Conservation (phyloP, 2,329 filamentous ascomycete species). For the Fusarium lateritium region DNA sequence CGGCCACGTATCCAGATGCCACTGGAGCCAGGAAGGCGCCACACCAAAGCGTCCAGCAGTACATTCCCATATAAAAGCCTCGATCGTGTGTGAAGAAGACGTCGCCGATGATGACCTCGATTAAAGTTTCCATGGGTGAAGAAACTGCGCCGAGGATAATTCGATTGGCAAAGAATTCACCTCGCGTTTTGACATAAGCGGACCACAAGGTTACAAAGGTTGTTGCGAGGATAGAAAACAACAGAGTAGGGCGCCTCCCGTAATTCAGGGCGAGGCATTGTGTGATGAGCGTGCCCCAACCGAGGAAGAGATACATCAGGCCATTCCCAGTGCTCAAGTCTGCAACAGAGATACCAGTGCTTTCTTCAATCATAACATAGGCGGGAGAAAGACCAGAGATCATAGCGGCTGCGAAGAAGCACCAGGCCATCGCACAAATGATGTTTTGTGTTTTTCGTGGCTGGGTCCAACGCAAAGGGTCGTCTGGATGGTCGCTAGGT, state of each 20-base stretch:
- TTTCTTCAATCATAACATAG: constrained; percentile 43
- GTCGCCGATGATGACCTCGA: constrained; percentile 9
- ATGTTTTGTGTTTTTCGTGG: constrained; percentile 43
- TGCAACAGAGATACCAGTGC: constrained; percentile 47
- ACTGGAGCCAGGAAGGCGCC: constrained; percentile 46
- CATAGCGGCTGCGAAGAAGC: constrained; percentile 46
- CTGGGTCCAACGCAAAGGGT: constrained; percentile 43
- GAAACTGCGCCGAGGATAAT: constrained; percentile 44
- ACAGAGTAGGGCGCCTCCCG: neutral
- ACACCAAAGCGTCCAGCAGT: constrained; percentile 47
- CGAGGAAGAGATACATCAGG: neutral
- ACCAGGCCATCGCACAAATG: constrained; percentile 45
- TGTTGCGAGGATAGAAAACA: constrained; percentile 38
- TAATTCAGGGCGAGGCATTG: constrained; percentile 7
- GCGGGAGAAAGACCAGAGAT: constrained; percentile 46
- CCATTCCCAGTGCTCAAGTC: constrained; percentile 35
- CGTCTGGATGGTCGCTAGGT: constrained; percentile 44
- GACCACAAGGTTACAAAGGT: constrained; percentile 43
- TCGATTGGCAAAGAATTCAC: constrained; percentile 46
- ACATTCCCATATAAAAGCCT: constrained; percentile 47
- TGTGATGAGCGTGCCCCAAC: constrained; percentile 4
- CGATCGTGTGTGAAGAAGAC: constrained; percentile 41
- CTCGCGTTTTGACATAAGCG: constrained; percentile 35
- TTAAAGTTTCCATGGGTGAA: constrained; percentile 43
- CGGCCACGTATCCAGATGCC: constrained; percentile 43